Percentiles rank a stretch among this genome's conserved stretches.
phyloP scores from a whole-genome alignment of 2,329 filamentous ascomycete species.

The Escovopsis sp. region DNA sequence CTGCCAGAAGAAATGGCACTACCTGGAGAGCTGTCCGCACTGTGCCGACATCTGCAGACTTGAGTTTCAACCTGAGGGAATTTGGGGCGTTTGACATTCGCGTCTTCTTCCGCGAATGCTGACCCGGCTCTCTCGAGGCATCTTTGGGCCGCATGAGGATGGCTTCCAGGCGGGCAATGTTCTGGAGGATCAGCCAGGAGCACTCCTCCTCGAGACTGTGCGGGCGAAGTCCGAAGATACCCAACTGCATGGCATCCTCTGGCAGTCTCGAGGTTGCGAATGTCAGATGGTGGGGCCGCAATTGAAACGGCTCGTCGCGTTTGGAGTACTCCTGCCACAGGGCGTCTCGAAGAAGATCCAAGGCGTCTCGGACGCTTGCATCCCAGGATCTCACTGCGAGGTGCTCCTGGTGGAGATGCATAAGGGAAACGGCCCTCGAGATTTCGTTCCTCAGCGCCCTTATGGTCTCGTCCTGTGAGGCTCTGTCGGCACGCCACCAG shows the following conservation, averaged over 20 bases:
- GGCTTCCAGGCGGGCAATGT: conserved; percentile 41
- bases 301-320: conserved; percentile 51
- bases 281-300: conserved; percentile 64
- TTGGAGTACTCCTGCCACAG: conserved; percentile 68
- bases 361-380: conserved; percentile 23
- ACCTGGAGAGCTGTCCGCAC: conserved; percentile 40
- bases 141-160: conserved; percentile 21
- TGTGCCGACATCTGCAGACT: conserved; percentile 25
- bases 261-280: conserved; percentile 34
- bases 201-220: conserved; percentile 40
- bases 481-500: conserved; percentile 62
- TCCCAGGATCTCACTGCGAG: conserved; percentile 29
- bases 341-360: conserved; percentile 53
- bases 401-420: conserved; percentile 46
- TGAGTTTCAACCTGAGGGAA: conserved; percentile 33
- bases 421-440: conserved; percentile 53
- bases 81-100: conserved; percentile 26
- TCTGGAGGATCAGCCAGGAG: conserved; percentile 44
- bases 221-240: conserved; percentile 37
- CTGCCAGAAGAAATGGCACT: conserved; percentile 39
- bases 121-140: conserved; percentile 15
- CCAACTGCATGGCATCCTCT: conserved; percentile 28
- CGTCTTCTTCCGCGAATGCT: conserved; percentile 38
- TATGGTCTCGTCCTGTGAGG: conserved; percentile 43
- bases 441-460: conserved; percentile 61